phyloP scores from a whole-genome alignment of 1,284 basidiomycete genomes.

The Moesziomyces globuligerus region DNA sequence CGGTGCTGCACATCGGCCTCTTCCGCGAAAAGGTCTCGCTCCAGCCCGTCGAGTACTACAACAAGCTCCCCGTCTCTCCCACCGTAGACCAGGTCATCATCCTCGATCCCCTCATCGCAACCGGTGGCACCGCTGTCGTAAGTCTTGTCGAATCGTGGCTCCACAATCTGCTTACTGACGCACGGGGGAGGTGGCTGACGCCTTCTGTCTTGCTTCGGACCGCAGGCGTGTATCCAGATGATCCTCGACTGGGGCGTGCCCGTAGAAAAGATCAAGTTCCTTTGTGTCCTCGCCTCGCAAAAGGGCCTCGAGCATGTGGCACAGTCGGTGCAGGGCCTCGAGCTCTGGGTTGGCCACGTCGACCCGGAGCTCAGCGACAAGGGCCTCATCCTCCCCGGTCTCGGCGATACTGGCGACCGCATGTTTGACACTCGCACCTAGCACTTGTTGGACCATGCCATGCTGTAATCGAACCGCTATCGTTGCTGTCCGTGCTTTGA shows the following conservation, averaged over 20 bases:
- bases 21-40: constrained; percentile 89
- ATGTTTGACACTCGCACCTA: constrained; percentile 51
- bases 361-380: constrained; percentile 57
- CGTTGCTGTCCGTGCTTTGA: too few species aligned
- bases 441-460: too few species aligned
- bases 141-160: too few species aligned
- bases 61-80: constrained; percentile 75
- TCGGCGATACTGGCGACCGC: constrained; percentile 62
- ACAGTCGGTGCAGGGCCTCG: constrained; percentile 78
- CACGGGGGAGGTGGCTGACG: too few species aligned
- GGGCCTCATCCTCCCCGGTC: constrained; percentile 61
- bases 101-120: constrained; percentile 88
- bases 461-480: too few species aligned
- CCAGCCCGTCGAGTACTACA: constrained; percentile 80
- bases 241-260: constrained; percentile 65
- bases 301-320: constrained; percentile 78
- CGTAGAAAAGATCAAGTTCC: constrained; percentile 77
- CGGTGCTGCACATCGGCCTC: constrained; percentile 88
- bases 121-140: constrained; percentile 87
- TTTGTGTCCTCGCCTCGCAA: constrained; percentile 82
- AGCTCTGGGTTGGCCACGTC: constrained; percentile 71
- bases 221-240: constrained; percentile 63
- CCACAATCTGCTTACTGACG: too few species aligned
- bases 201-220: neutral
- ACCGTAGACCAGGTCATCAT: constrained; percentile 85